Evolutionary conservation across 805 yeast genomes (phyloP).

Genomic region (Metschnikowia baotianmanensis): DNA sequence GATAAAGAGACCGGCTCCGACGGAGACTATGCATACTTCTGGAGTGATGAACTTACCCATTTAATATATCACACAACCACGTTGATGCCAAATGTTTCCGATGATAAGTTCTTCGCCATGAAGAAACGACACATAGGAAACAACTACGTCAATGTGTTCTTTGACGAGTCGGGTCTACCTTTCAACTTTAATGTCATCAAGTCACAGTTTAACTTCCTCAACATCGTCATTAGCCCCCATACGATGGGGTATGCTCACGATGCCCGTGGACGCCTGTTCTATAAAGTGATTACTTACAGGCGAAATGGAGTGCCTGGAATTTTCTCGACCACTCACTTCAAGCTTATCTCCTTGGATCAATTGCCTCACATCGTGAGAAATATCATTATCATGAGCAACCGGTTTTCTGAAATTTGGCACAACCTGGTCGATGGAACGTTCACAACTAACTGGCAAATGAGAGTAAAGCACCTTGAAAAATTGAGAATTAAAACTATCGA

Average conservation of each 20-base stretch:
- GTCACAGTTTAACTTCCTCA: conserved; percentile 81
- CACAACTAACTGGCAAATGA: conserved; percentile 64
- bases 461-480: conserved; percentile 52
- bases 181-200: conserved; percentile 69
- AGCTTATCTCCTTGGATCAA: conserved; percentile 58
- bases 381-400: conserved; percentile 60
- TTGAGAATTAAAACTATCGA: conserved; percentile 29
- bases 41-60: conserved; percentile 71
- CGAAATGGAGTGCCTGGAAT: conserved; percentile 73
- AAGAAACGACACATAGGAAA: conserved; percentile 89
- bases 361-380: conserved; percentile 66
- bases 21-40: conserved; percentile 71
- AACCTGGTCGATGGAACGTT: conserved; percentile 46
- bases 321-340: conserved; percentile 73
- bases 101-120: conserved; percentile 44
- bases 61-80: conserved; percentile 78
- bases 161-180: conserved; percentile 65
- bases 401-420: conserved; percentile 77
- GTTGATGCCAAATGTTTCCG: conserved; percentile 61
- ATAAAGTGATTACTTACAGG: conserved; percentile 62
- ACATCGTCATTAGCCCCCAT: conserved; percentile 73
- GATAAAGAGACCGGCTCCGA: conserved; percentile 68
- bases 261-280: conserved; percentile 30
- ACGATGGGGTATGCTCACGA: conserved; percentile 17
- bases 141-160: conserved; percentile 75